These are phyloP conservation scores for Dalbergia cochinchinensis DNA, from an alignment of 306 rosid species.

Conservation along the genomic window DNA sequence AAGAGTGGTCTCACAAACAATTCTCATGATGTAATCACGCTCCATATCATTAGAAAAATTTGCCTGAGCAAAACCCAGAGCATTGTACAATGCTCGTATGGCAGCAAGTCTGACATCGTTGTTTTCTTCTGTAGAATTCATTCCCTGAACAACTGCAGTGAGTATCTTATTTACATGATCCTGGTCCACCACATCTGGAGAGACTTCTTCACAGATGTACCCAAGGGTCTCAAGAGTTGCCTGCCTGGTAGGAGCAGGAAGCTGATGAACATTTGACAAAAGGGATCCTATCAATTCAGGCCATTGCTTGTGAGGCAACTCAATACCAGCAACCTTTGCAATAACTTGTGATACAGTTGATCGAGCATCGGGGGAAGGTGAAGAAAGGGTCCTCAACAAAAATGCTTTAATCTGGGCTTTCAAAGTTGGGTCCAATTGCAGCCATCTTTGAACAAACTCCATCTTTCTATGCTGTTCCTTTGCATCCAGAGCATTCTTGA, in stretches of 20 bases:
- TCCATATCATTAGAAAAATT: slow-evolving; percentile 92
- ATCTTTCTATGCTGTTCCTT: slow-evolving; percentile 89
- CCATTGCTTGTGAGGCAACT: slow-evolving; percentile 92
- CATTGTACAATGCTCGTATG: slow-evolving; percentile 73
- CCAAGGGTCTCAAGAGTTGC: slow-evolving; percentile 97
- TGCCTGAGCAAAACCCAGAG: slow-evolving; percentile 94
- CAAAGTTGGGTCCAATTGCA: slow-evolving; percentile 67
- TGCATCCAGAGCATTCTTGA: slow-evolving; percentile 94
- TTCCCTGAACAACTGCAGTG: slow-evolving; percentile 90
- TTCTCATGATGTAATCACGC: slow-evolving; percentile 86
- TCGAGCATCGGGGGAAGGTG: slow-evolving; percentile 79
- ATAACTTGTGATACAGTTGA: slow-evolving; percentile 92
- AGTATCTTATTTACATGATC: slow-evolving; percentile 86
- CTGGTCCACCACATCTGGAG: slow-evolving; percentile 75
- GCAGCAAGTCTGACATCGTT: slow-evolving; percentile 85
- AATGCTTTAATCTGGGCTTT: slow-evolving; percentile 79
- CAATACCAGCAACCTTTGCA: slow-evolving; percentile 94
- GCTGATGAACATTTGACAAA: slow-evolving; percentile 77
- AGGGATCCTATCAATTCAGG: slow-evolving; percentile 85
- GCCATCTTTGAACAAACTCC: slow-evolving; percentile 87
- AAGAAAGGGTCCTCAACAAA: slow-evolving; percentile 78
- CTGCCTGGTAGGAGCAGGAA: slow-evolving; percentile 79
- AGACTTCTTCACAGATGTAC: slow-evolving; percentile 92
- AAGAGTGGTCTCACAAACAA: slow-evolving; percentile 92
- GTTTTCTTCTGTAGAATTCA: slow-evolving; percentile 77